Base-by-base conservation (phyloP, 306 rosid genomes). In the Canavalia ensiformis region DNA sequence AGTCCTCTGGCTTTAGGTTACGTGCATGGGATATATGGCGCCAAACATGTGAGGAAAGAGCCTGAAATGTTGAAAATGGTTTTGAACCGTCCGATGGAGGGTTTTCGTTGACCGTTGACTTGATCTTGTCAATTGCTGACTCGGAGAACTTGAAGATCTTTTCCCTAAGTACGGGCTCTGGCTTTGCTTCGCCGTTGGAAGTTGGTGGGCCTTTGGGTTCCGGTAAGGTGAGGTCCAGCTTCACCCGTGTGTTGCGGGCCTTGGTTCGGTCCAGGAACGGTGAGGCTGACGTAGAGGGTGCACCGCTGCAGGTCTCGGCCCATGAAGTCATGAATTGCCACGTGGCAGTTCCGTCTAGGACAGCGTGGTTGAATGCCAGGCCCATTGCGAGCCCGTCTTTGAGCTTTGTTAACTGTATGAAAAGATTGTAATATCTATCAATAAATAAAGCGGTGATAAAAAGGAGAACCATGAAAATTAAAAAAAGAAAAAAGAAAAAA, bases 251-350 rank as follows among this genome's bases (percentile, higher is more conserved):
- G 91, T 82, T 86, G 0, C 98, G 97, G 51, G 88, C 90, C 56
- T 95, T 85, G 47, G 96, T 89, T 9, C 99, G 87, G 2, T 95
- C 96, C 2, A 89, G 81, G 80, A 93, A 91, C 2, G 99, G 99
- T 5, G 44, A 72, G 74, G 83, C 80, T 12, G 97, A 81, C 6
- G 88, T 77, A 4, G 86, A 66, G 2, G 84, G 71, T 25, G 94
- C 55, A 0, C 97, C 98, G 0, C 80, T 29, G 71, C 98, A 93
- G 30, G 88, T 70, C 81, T 90, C 94, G 6, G 98, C 93, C 99
- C 99, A 95, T 8, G 99, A 88, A 18, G 82, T 93, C 98, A 95
- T 89, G 87, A 95, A 95, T 52, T 93, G 96, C 99, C 99, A 95
- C 68, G 97, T 93, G 90, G 98, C 84, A 0, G 96, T 89, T 0